Evolutionary conservation across 768 basidiomycete genomes (phyloP), one percentile per base, ranked within the genome.

Genomic region (Scleroderma bovista): DNA sequence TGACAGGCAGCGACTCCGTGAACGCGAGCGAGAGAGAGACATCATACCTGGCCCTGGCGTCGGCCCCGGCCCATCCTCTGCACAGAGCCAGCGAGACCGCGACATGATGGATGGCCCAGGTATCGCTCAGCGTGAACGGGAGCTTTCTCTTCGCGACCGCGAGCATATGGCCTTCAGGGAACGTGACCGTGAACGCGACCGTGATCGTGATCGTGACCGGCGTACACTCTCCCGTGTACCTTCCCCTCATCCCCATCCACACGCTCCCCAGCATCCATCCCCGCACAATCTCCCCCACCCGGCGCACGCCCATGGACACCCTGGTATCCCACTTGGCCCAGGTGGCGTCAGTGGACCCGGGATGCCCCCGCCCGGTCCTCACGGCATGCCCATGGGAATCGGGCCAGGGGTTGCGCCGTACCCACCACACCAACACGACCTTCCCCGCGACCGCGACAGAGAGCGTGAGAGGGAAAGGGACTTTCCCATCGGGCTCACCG

Each of bases 181-280:
- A n/a, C 62, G 61, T 45, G 62, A 60, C 20, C 61, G 61, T 16
- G 63, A 64, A 33, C 61, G 59, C 31, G 61, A 64, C n/a, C 5
- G 5, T 29, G 26, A 64, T 31, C 61, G 59, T 24, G 61, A 64
- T 16, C 63, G 63, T 33, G 63, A 66, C 48, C 61, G 64, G 19
- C 64, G 60, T 22, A 44, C 55, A 33, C 56, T 57, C 39, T 58
- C 64, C 1, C 56, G 64, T n/a, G 41, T 66, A 15, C 57, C 60
- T 7, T 66, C 64, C 11, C 63, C 63, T 26, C 62, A 55, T 33
- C 20, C 43, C 23, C 42, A 38, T 17, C 53, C 50, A 52, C 47
- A 49, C 34, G 33, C 47, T 57, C 7, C 53, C 51, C 0, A 23
- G 38, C 17, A n/a, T 47, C 13, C 50, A 24, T 19, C 52, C 54